These are phyloP conservation scores for Tuctoria greenei DNA, from an alignment of 176 grass and related monocot species.

Conservation along the genomic window DNA sequence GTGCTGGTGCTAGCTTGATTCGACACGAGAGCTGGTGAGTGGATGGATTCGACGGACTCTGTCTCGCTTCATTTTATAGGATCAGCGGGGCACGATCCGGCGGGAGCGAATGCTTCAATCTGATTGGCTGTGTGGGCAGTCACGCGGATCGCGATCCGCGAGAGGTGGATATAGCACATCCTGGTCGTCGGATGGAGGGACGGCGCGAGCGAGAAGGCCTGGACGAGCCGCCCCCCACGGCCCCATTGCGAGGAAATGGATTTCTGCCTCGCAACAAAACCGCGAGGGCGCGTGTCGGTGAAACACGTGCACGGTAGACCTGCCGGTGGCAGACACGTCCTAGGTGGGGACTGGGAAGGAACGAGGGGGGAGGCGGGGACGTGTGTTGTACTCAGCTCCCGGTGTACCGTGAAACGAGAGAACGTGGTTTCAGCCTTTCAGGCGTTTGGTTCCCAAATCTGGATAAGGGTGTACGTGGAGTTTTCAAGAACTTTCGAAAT, in stretches of 20 bases:
- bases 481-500: neutral
- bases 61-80: conserved; percentile 15
- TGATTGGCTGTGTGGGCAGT: neutral
- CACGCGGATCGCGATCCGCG: conserved; percentile 38
- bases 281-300: neutral
- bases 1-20: neutral
- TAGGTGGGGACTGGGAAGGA: too few relatives aligned
- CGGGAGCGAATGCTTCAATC: neutral
- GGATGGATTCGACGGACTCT: neutral
- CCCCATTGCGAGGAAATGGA: too few relatives aligned
- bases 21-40: neutral
- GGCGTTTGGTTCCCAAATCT: conserved; percentile 27
- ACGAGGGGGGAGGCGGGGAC: too few relatives aligned
- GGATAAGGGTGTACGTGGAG: conserved; percentile 6
- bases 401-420: conserved; percentile 25
- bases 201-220: neutral
- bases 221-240: conserved; percentile 11
- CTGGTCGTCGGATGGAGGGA: conserved; percentile 26
- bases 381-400: too few relatives aligned
- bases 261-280: conserved; percentile 43
- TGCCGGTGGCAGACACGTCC: accelerated
- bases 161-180: neutral
- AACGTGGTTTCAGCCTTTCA: conserved; percentile 36
- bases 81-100: neutral
- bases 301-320: conserved; percentile 35